These are phyloP conservation scores for Kodamaea sagamina DNA, from an alignment of 805 yeast genomes.

Conservation along the genomic window DNA sequence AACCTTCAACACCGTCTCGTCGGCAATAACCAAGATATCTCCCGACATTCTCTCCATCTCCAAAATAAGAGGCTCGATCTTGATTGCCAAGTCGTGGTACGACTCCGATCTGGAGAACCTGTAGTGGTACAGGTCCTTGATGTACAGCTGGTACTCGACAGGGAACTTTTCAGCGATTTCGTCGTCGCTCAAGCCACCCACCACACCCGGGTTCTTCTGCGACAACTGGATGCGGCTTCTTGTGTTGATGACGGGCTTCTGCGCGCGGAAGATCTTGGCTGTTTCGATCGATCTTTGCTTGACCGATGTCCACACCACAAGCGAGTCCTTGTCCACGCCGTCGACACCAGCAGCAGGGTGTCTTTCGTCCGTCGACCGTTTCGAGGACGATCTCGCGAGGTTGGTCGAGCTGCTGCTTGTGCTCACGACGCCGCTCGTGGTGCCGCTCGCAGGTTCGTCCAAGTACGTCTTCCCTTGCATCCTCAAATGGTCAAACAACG, in stretches of 20 bases:
- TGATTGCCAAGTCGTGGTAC: slow-evolving; percentile 92
- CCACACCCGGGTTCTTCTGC: slow-evolving; percentile 87
- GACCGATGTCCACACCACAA: slow-evolving; percentile 95
- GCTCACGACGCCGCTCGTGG: slow-evolving; percentile 5
- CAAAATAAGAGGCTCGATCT: slow-evolving; percentile 87
- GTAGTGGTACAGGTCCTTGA: slow-evolving; percentile 86
- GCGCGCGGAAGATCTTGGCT: slow-evolving; percentile 56
- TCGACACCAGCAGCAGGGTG: slow-evolving; percentile 53
- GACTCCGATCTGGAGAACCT: slow-evolving; percentile 91
- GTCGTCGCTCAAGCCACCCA: slow-evolving; percentile 64
- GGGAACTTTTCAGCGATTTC: slow-evolving; percentile 66
- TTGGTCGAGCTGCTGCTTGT: slow-evolving; percentile 11
- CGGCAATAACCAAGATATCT: slow-evolving; percentile 88
- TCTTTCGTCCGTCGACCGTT: slow-evolving; percentile 37
- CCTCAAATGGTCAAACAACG: slow-evolving; percentile 48
- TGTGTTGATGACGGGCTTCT: slow-evolving; percentile 60
- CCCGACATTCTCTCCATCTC: slow-evolving; percentile 93
- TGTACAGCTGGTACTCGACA: slow-evolving; percentile 63
- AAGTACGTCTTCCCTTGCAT: slow-evolving; percentile 36
- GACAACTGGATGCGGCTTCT: slow-evolving; percentile 80
- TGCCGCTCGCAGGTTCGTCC: slow-evolving; percentile 14
- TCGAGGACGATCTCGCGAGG: slow-evolving; percentile 10
- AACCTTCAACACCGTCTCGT: slow-evolving; percentile 85
- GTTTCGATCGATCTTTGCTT: slow-evolving; percentile 82
- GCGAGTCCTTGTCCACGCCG: slow-evolving; percentile 58